These are phyloP conservation scores for Emericellopsis atlantica DNA, from an alignment of 2,329 filamentous ascomycete genomes.

Conservation along the genomic window DNA sequence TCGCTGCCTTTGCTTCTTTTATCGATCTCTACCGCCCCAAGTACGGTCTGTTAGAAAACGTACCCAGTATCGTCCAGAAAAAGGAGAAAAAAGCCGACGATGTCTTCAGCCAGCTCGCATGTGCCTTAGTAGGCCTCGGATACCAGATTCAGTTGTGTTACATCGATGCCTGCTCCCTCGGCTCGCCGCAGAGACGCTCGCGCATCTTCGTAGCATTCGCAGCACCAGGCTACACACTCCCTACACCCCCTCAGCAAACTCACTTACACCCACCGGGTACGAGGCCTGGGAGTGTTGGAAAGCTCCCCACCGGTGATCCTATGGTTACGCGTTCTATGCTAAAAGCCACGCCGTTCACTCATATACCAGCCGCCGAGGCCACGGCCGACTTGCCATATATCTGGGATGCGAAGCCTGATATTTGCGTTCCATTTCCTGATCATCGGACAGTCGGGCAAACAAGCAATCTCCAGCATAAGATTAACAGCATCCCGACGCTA, in stretches of 20 bases:
- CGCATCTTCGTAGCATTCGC: slow-evolving; percentile 62
- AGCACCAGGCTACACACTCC: slow-evolving; percentile 49
- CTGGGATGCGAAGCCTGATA: slow-evolving; percentile 45
- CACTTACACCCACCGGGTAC: slow-evolving; percentile 43
- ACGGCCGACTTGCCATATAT: slow-evolving; percentile 50
- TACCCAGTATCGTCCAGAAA: slow-evolving; percentile 47
- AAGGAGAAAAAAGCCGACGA: slow-evolving; percentile 38
- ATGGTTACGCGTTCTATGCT: slow-evolving; percentile 38
- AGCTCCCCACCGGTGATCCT: slow-evolving; percentile 42
- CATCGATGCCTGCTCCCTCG: slow-evolving; percentile 57
- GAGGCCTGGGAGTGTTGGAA: slow-evolving; percentile 32
- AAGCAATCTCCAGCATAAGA: slow-evolving; percentile 24
- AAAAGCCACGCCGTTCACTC: slow-evolving; percentile 44
- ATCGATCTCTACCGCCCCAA: slow-evolving; percentile 63
- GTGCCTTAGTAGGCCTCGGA: slow-evolving; percentile 60
- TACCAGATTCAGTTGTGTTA: slow-evolving; percentile 62
- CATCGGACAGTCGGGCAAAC: slow-evolving; percentile 42
- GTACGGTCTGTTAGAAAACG: slow-evolving; percentile 72
- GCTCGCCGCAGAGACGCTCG: slow-evolving; percentile 51
- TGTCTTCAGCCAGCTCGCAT: slow-evolving; percentile 61
- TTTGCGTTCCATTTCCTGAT: slow-evolving; percentile 55
- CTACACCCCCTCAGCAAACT: slow-evolving; percentile 42
- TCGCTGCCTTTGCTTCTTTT: slow-evolving; percentile 63
- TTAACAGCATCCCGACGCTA: slow-evolving; percentile 45
- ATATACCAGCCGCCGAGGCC: slow-evolving; percentile 37